Conservation (phyloP, 1,284 basidiomycete genomes). For the Xanthoconium separans region DNA sequence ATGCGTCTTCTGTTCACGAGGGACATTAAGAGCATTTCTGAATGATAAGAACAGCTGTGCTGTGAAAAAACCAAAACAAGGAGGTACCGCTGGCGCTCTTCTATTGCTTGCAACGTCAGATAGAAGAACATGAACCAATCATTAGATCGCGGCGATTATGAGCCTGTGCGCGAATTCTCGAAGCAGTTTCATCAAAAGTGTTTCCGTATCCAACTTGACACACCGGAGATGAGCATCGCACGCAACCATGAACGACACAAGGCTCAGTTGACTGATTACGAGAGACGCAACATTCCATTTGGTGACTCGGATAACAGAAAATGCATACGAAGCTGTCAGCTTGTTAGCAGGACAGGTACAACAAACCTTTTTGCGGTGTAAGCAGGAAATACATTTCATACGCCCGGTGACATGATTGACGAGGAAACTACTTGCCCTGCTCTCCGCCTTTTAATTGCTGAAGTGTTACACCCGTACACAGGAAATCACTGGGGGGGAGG, state of each 20-base stretch:
- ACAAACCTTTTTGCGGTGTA: slow-evolving; percentile 33
- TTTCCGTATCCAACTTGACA: slow-evolving; percentile 22
- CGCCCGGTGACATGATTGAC: slow-evolving; percentile 20
- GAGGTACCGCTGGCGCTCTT: slow-evolving; percentile 27
- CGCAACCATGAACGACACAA: slow-evolving; percentile 17
- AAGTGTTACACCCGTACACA: slow-evolving; percentile 8
- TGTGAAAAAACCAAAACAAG: slow-evolving; percentile 27
- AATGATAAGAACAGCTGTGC: slow-evolving; percentile 32
- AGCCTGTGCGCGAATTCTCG: slow-evolving; percentile 25
- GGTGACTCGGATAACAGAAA: slow-evolving; percentile 20
- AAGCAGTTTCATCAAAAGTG: slow-evolving; percentile 30
- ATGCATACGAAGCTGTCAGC: slow-evolving; percentile 21
- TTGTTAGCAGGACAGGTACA: slow-evolving; percentile 27
- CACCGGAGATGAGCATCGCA: slow-evolving; percentile 29
- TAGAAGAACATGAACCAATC: slow-evolving; percentile 32
- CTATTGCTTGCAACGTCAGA: slow-evolving; percentile 28
- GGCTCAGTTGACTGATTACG: slow-evolving; percentile 13
- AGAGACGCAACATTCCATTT: slow-evolving; percentile 22
- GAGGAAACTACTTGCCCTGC: slow-evolving; percentile 27
- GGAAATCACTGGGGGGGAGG: slow-evolving; percentile 37
- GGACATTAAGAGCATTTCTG: slow-evolving; percentile 30
- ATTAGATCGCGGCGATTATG: slow-evolving; percentile 25
- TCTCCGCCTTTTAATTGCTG: slow-evolving; percentile 19
- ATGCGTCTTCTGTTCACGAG: slow-evolving; percentile 11
- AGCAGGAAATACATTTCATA: slow-evolving; percentile 29